phyloP scores from a whole-genome alignment of 2,329 filamentous ascomycete genomes.

The Acephala macrosclerotiorum region DNA sequence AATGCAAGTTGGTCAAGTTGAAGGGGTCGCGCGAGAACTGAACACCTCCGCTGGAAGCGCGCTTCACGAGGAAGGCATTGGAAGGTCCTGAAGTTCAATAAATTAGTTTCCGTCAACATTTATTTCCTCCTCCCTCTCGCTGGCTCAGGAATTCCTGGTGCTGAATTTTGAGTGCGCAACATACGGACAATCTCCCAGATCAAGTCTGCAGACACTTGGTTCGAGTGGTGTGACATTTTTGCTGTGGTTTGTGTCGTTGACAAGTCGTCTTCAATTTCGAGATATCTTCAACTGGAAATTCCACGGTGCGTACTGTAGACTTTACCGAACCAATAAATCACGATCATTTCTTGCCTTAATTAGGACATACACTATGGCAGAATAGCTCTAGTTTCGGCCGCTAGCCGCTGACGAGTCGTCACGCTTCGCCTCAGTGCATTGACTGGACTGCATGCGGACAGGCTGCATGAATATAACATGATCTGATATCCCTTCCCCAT shows the following conservation, averaged over 20 bases:
- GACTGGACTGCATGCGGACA: constrained; percentile 2
- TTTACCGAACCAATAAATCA: constrained; percentile 28
- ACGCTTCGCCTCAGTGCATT: too few relatives aligned
- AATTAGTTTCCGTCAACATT: constrained; percentile 25
- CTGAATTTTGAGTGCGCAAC: constrained; percentile 50
- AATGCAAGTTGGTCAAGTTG: constrained; percentile 92
- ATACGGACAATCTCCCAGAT: constrained; percentile 95
- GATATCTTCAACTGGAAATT: constrained; percentile 19
- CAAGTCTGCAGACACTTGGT: constrained; percentile 87
- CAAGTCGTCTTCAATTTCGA: constrained; percentile 24
- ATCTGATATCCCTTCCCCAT: constrained; percentile 25
- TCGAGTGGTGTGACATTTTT: constrained; percentile 58
- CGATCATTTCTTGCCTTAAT: not conserved
- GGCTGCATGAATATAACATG: constrained; percentile 25
- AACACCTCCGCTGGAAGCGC: constrained; percentile 77
- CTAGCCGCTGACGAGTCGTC: too few relatives aligned
- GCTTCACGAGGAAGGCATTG: constrained; percentile 94
- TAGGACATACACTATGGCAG: not conserved
- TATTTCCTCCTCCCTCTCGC: constrained; percentile 18
- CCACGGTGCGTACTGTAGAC: constrained; percentile 10
- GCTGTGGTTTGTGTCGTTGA: constrained; percentile 29
- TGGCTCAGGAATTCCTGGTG: not conserved
- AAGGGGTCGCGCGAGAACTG: constrained; percentile 95
- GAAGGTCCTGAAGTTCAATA: constrained; percentile 69
- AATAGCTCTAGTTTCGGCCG: too few relatives aligned